Base-by-base conservation (phyloP, 352 stramenopile genomes). In the Globisporangium echinulatum region DNA sequence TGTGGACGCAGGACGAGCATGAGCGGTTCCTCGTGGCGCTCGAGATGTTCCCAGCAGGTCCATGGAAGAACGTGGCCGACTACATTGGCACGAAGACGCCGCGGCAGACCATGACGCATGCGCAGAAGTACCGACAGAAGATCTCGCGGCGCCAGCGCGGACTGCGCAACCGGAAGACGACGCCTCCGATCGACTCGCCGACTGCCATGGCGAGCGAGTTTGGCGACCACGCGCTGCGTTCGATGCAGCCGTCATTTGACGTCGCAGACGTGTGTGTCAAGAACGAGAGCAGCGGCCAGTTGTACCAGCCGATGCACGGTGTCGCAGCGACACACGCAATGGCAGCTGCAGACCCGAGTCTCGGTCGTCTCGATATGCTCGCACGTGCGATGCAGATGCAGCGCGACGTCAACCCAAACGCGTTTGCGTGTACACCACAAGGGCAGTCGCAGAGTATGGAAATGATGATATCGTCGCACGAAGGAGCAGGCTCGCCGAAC, bases 81-180 rank as follows among this genome's bases (percentile, higher is more conserved):
- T 79, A 87, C 62, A 89, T 95, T 49, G 79, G 83, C 55, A 92
- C 85, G 9, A 92, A 93, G 61, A 94, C 85, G 5, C 79, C 94
- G 7, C 88, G 96, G 17, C 97, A 99, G 72, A 98, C 98, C 42
- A 92, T 92, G 82, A 92, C 82, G 0, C 82, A 92, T 58, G 82
- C 82, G 48, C 82, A 92, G 39, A 92, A 92, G 69, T 92, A 92
- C 66, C 79, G 82, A 14, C 82, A 92, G 61, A 92, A 92, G 71
- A 90, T 90, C 58, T 74, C 82, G 61, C 75, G 83, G 6, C 79
- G 79, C 49, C 79, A 88, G 64, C 75, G 80, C 19, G 83, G 80
- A 0, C 62, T 92, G 61, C 79, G 79, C 61, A 91, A 91, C 64
- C 79, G 88, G 62, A 91, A 91, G 75, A 25, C 15, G 49, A 36